A percentile compares a stretch with the other conserved stretches of the same genome.
phyloP scores from a whole-genome alignment of 1,139 yeast genomes.

The Saccharomyces hybrid region DNA sequence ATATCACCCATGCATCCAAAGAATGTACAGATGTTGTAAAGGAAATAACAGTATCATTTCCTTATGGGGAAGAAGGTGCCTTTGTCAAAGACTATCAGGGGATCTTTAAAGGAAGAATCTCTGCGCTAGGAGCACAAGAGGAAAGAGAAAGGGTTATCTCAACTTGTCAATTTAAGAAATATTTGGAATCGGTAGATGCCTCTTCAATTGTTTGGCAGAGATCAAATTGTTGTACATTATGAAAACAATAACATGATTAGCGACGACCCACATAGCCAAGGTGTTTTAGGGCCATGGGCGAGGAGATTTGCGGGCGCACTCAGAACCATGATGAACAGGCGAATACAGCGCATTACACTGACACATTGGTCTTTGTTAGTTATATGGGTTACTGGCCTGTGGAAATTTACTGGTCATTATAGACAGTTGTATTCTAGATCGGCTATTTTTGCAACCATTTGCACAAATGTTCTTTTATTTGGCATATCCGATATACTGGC shows the following conservation, averaged over 20 bases:
- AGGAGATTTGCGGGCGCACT: not conserved
- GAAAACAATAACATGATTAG: constrained; percentile 2
- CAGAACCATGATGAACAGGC: not conserved
- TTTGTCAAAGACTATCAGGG: not conserved
- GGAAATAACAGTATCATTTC: too few relatives aligned
- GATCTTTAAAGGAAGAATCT: not conserved
- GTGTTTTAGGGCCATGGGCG: not conserved
- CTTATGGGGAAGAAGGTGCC: too few relatives aligned
- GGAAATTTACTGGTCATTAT: constrained; percentile 49
- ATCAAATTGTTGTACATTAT: constrained; percentile 13
- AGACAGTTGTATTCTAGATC: constrained; percentile 57
- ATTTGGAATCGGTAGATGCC: constrained; percentile 11
- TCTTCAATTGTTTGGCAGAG: constrained; percentile 16
- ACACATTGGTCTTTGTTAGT: constrained; percentile 48
- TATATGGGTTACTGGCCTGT: constrained; percentile 42
- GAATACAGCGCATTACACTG: constrained; percentile 35
- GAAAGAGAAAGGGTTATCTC: not conserved
- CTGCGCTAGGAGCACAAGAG: not conserved
- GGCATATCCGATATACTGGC: constrained; percentile 90
- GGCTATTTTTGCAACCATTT: constrained; percentile 67
- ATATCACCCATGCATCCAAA: not conserved
- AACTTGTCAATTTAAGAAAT: not conserved
- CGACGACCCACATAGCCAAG: not conserved
- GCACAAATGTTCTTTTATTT: constrained; percentile 73
- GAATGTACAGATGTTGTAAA: not conserved